Conservation (phyloP, 1,284 basidiomycete species). For the Cutaneotrichosporon daszewskae region DNA sequence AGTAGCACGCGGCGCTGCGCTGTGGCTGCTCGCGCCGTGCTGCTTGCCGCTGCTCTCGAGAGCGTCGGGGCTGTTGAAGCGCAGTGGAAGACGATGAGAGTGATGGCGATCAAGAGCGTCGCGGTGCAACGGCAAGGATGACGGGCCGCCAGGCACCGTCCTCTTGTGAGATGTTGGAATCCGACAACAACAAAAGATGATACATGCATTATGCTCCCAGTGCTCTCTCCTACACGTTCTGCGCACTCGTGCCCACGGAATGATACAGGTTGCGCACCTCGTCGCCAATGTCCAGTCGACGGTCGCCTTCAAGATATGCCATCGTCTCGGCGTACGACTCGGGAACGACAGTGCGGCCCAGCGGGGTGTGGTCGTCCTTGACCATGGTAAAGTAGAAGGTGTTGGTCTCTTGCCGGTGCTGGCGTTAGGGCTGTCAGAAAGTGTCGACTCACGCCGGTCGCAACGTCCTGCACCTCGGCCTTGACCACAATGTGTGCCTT, state of each 20-base stretch:
- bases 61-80: too few species aligned
- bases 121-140: too few species aligned
- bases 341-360: constrained; percentile 60
- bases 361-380: constrained; percentile 41
- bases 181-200: too few species aligned
- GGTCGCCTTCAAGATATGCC: constrained; percentile 70
- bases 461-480: constrained; percentile 68
- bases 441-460: constrained; percentile 56
- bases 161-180: too few species aligned
- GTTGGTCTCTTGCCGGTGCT: constrained; percentile 43
- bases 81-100: too few species aligned
- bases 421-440: not conserved
- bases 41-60: too few species aligned
- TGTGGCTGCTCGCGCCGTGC: too few species aligned
- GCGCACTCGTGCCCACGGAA: not conserved
- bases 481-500: constrained; percentile 64
- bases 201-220: too few species aligned
- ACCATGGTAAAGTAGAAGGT: constrained; percentile 51
- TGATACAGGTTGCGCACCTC: constrained; percentile 45
- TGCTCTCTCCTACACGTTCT: too few species aligned
- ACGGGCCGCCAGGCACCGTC: too few species aligned
- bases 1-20: too few species aligned
- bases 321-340: constrained; percentile 60
- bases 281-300: constrained; percentile 49
- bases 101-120: too few species aligned